Evolutionary conservation across 257 asterid species (phyloP).

Genomic region (Plantago elongata): DNA sequence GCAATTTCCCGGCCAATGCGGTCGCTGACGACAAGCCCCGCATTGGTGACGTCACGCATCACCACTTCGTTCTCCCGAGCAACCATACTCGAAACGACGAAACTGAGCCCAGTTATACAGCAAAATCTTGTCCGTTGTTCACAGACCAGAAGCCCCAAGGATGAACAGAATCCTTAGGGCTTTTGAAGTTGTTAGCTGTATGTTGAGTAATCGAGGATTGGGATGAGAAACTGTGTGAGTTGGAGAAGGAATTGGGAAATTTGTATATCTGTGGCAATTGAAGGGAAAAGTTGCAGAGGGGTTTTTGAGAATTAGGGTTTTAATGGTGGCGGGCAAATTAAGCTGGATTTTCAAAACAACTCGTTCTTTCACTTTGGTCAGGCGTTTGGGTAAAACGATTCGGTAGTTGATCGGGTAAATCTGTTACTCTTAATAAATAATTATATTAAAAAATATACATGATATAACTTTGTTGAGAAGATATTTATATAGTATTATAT

Average conservation of each 20-base stretch:
- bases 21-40: conserved; percentile 81
- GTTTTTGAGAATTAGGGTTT: conserved; percentile 36
- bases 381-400: no score
- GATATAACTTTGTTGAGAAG: no score
- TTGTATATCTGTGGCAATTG: no score
- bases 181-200: conserved; percentile 18
- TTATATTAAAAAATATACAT: no score
- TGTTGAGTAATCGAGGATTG: neutral
- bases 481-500: no score
- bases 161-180: conserved; percentile 22
- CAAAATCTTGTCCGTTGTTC: neutral
- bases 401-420: no score
- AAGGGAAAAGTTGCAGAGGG: conserved; percentile 8
- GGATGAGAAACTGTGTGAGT: neutral
- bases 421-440: no score
- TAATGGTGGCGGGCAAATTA: conserved; percentile 37
- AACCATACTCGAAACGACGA: conserved; percentile 25
- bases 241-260: neutral
- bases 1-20: conserved; percentile 70
- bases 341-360: conserved; percentile 23
- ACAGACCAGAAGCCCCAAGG: neutral
- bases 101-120: neutral
- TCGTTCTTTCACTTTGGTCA: no score
- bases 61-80: conserved; percentile 68
- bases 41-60: conserved; percentile 86